phyloP scores from a whole-genome alignment of 2,329 filamentous ascomycete genomes.

The Chalara sp. region DNA sequence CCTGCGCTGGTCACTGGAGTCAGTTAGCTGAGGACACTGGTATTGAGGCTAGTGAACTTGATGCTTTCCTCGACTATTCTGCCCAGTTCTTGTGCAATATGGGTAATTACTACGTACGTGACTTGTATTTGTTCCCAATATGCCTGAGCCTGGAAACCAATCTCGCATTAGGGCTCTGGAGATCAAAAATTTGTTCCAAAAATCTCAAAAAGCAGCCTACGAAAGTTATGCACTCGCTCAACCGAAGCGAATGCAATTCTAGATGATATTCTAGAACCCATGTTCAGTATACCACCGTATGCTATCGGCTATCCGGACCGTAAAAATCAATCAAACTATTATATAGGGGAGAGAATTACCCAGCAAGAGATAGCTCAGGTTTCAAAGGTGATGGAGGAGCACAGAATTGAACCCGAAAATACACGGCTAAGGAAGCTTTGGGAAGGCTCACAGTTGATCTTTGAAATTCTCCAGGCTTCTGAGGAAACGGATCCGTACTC shows the following conservation, averaged over 20 bases:
- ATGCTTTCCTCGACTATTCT: neutral
- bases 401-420: conserved; percentile 48
- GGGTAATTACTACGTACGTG: neutral
- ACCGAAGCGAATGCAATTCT: conserved; percentile 17
- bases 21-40: neutral
- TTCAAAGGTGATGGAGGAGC: conserved; percentile 42
- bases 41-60: neutral
- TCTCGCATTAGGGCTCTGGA: neutral
- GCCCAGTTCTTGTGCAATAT: neutral
- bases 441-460: conserved; percentile 29
- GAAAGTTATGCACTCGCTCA: conserved; percentile 1
- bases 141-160: neutral
- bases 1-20: neutral
- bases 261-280: conserved; percentile 20
- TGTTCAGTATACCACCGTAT: conserved; percentile 44
- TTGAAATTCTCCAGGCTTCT: conserved; percentile 39
- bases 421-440: conserved; percentile 42
- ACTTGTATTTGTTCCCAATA: neutral
- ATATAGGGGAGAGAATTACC: conserved; percentile 43
- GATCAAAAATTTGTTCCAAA: neutral
- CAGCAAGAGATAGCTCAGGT: conserved; percentile 45
- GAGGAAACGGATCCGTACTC: conserved; percentile 7
- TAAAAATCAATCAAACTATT: conserved; percentile 48
- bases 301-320: conserved; percentile 48
- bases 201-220: conserved; percentile 25